These are phyloP conservation scores for Saccharomycopsis hybrid DNA, from an alignment of 1,139 yeast species.

Conservation along the genomic window DNA sequence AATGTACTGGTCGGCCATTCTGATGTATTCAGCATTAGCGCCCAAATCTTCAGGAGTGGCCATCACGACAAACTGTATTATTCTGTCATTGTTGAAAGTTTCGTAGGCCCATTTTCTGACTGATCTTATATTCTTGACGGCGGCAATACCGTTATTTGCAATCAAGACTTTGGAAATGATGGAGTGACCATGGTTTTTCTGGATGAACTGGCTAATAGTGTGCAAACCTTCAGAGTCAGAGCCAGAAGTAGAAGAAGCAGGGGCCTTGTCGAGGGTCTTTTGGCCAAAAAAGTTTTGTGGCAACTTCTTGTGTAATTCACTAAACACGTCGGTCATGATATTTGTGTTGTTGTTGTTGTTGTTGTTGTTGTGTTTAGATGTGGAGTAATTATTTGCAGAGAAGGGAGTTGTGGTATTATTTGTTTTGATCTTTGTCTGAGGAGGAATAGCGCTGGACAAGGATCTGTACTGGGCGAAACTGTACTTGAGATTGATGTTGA, in stretches of 20 bases:
- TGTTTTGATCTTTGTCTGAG: too few relatives aligned
- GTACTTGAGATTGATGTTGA: too few relatives aligned
- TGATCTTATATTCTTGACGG: slow-evolving; percentile 95
- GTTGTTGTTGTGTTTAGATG: background rate
- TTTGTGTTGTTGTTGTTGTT: background rate
- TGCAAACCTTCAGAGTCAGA: slow-evolving; percentile 6
- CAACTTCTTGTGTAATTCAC: slow-evolving; percentile 11
- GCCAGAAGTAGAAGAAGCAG: slow-evolving; percentile 33
- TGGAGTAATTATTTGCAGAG: too few relatives aligned
- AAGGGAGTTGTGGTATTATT: too few relatives aligned
- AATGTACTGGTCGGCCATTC: slow-evolving; percentile 98
- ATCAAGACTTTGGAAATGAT: slow-evolving; percentile 83
- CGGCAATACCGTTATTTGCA: slow-evolving; percentile 98
- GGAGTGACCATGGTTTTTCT: slow-evolving; percentile 87
- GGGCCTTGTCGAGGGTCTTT: slow-evolving; percentile 68
- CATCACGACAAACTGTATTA: slow-evolving; percentile 93
- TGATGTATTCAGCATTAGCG: slow-evolving; percentile 94
- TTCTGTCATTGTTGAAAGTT: slow-evolving; percentile 91
- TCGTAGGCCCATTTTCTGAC: slow-evolving; percentile 99
- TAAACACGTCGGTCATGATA: slow-evolving; percentile 9
- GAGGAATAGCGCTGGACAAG: too few relatives aligned
- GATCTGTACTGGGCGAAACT: too few relatives aligned
- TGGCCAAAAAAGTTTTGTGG: slow-evolving; percentile 62
- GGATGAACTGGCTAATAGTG: slow-evolving; percentile 80
- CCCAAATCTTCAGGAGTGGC: slow-evolving; percentile 98